Evolutionary conservation across 768 basidiomycete species (phyloP), one percentile per base, ranked within the genome.

Genomic region (Gelatoporia subvermispora): DNA sequence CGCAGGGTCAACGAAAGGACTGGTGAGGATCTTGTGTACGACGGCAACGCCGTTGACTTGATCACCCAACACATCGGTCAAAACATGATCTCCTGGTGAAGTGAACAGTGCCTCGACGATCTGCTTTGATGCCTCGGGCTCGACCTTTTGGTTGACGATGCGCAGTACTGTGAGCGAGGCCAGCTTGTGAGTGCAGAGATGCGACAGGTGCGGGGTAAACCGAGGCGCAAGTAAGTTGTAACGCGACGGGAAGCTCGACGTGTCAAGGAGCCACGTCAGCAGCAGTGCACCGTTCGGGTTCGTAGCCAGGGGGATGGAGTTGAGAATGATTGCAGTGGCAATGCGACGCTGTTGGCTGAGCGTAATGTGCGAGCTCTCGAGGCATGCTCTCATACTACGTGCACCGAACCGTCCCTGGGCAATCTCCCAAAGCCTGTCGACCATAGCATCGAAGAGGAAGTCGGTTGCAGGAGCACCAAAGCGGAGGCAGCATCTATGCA

Each of bases 401-500:
- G 96, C 96, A 46, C 96, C 96, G 60, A 96, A 99, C 28, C 96
- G 84, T 20, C 95, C 95, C 70, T 97, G 95, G 0, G 93, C 95
- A 45, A 99, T 78, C 70, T 98, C 96, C 93, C 96, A 98, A 72
- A 96, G 87, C 35, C 96, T 89, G 66, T 98, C 95, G 40, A 90
- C 85, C 75, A 98, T 97, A 23, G 92, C 93, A 64, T 98, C 94
- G 65, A 97, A 98, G 50, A 98, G 88, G 66, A 98, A 98, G 55
- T 95, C 92, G 48, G 92, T 94, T 24, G 79, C 81, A 28, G 94
- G 94, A 34, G 85, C 69, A 40, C 89, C 88, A 60, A 98, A 98
- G 31, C 90, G 85, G 37, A 98, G 74, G 65, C 93, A 92, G 66
- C 89, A 88, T 65, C 90, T 91, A 50, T 1, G 13, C 17, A 21